phyloP scores from a whole-genome alignment of 805 yeast genomes.

The Starmerella sirachaensis region DNA sequence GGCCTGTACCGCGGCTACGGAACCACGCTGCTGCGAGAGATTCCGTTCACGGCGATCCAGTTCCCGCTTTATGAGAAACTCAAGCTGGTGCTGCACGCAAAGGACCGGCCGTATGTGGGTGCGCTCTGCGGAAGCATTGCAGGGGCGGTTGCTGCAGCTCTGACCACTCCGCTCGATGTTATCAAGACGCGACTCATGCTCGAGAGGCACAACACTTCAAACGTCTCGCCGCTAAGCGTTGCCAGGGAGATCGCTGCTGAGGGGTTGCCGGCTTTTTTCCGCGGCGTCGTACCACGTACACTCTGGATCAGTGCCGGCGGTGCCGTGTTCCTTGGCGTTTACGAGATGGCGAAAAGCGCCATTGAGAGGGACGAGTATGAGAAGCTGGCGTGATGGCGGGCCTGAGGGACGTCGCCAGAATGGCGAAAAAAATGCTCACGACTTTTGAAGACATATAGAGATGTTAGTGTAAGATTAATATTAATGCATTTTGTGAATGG shows the following conservation, averaged over 20 bases:
- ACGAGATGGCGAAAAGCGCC: constrained; percentile 38
- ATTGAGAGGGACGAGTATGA: not conserved
- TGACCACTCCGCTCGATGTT: constrained; percentile 90
- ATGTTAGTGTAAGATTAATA: not conserved
- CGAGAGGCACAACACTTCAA: constrained; percentile 26
- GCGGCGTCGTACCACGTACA: constrained; percentile 90
- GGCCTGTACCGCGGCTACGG: constrained; percentile 91
- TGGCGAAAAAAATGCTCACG: no score
- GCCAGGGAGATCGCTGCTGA: constrained; percentile 45
- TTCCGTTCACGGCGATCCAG: constrained; percentile 92
- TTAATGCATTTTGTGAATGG: not conserved
- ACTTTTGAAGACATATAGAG: not conserved
- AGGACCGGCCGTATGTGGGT: constrained; percentile 54
- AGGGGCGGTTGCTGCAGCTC: constrained; percentile 90
- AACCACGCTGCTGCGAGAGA: constrained; percentile 85
- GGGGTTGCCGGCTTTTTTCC: constrained; percentile 58
- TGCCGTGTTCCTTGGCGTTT: constrained; percentile 89
- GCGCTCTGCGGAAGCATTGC: constrained; percentile 85
- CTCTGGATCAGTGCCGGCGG: constrained; percentile 99
- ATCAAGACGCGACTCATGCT: constrained; percentile 89
- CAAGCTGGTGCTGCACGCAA: constrained; percentile 44
- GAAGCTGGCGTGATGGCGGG: not conserved
- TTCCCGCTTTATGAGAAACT: constrained; percentile 85
- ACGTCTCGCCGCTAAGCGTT: constrained; percentile 37
- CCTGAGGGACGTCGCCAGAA: no score